Percentiles rank a stretch among this genome's conserved stretches.
These are phyloP conservation scores for Manihot esculenta DNA, from an alignment of 441 rosid genomes.

Conservation along the genomic window DNA sequence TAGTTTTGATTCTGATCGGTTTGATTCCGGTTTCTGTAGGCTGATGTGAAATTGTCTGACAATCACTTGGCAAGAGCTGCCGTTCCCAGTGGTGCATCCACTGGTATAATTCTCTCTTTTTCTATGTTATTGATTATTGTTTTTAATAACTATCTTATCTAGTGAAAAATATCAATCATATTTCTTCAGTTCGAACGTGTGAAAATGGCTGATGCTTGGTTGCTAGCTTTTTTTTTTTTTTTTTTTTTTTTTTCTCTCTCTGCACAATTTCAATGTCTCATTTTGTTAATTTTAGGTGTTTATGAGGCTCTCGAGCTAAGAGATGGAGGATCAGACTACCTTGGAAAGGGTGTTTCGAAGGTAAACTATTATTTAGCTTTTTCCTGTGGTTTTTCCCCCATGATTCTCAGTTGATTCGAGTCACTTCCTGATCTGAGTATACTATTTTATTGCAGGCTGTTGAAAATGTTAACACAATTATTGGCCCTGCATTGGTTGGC, in stretches of 20 bases:
- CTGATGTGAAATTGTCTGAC: conserved; percentile 54
- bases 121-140: neutral
- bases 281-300: conserved; percentile 45
- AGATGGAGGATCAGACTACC: conserved; percentile 95
- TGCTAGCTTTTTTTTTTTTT: neutral
- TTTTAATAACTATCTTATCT: too few relatives aligned
- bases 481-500: conserved; percentile 92
- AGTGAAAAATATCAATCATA: too few relatives aligned
- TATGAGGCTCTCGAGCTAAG: conserved; percentile 95
- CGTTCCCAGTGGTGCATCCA: conserved; percentile 94
- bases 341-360: conserved; percentile 93
- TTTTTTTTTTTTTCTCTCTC: too few relatives aligned
- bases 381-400: neutral
- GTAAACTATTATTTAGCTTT: conserved; percentile 28
- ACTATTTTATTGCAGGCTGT: conserved; percentile 59
- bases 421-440: conserved; percentile 2
- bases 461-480: conserved; percentile 69
- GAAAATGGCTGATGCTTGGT: neutral
- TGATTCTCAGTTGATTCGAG: neutral
- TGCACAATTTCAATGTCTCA: neutral
- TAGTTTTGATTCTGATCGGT: neutral
- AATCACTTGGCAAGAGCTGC: conserved; percentile 61
- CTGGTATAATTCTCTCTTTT: conserved; percentile 48
- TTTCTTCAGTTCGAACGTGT: neutral
- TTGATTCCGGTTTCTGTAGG: conserved; percentile 37